Percentiles rank a stretch among this genome's conserved stretches.
phyloP scores from a whole-genome alignment of 768 basidiomycete species.

The Suillus fuscotomentosus region DNA sequence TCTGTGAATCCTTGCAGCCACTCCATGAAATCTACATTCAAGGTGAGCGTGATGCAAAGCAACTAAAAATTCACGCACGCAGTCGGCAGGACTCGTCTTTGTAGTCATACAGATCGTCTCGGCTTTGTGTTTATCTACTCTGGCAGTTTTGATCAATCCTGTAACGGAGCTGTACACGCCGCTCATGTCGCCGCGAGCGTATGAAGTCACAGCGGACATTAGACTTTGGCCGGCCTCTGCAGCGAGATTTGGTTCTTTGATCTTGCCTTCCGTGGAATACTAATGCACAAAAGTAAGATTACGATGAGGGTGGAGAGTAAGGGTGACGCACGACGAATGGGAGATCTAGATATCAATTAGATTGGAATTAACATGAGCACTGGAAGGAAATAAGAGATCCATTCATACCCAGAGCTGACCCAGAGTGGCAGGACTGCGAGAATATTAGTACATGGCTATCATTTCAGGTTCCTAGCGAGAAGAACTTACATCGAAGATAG shows the following conservation, averaged over 20 bases:
- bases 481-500: slow-evolving; percentile 68
- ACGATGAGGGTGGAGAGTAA: neutral
- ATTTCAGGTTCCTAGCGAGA: neutral
- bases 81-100: slow-evolving; percentile 82
- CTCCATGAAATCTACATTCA: slow-evolving; percentile 72
- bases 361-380: neutral
- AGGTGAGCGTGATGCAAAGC: neutral
- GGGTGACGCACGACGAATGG: slow-evolving; percentile 56
- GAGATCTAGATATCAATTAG: slow-evolving; percentile 44
- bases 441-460: slow-evolving; percentile 3
- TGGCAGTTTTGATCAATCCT: slow-evolving; percentile 72
- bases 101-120: slow-evolving; percentile 57
- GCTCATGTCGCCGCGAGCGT: slow-evolving; percentile 75
- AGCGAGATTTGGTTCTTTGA: slow-evolving; percentile 91
- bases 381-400: neutral
- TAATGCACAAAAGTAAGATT: slow-evolving; percentile 23
- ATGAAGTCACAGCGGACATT: slow-evolving; percentile 73
- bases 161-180: slow-evolving; percentile 75
- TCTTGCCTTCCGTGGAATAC: slow-evolving; percentile 94
- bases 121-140: slow-evolving; percentile 64
- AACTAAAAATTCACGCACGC: slow-evolving; percentile 48
- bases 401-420: slow-evolving; percentile 71
- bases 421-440: slow-evolving; percentile 82
- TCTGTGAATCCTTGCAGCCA: slow-evolving; percentile 79
- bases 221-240: slow-evolving; percentile 87